Conservation (phyloP, 179 eudicot species). For the Heliamphora pulchella region DNA sequence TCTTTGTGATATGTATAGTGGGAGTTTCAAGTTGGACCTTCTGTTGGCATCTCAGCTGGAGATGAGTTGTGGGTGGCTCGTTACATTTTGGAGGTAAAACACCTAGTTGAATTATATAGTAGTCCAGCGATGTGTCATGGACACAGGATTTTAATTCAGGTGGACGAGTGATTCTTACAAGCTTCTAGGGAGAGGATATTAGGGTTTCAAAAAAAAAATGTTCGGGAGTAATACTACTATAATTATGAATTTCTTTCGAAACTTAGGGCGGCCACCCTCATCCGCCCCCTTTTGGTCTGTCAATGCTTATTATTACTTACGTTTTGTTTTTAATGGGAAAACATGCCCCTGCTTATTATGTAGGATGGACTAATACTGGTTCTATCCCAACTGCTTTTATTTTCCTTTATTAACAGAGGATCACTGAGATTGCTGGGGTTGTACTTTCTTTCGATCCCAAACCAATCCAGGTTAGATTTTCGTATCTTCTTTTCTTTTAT, state of each 20-base stretch:
- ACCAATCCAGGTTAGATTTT: constrained; percentile 50
- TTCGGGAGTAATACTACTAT: too few relatives aligned
- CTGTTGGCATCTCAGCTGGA: constrained; percentile 84
- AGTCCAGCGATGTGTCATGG: too few relatives aligned
- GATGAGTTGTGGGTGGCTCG: constrained; percentile 93
- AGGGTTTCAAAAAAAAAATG: too few relatives aligned
- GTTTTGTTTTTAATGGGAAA: background rate
- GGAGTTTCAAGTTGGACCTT: constrained; percentile 97
- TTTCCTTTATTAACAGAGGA: constrained; percentile 54
- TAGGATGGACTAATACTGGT: background rate
- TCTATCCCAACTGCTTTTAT: background rate
- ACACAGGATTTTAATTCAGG: too few relatives aligned
- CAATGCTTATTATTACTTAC: background rate
- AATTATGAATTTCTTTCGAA: too few relatives aligned
- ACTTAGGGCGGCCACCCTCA: too few relatives aligned
- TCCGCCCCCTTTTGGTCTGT: too few relatives aligned
- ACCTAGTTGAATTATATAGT: background rate
- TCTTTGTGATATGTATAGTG: constrained; percentile 38
- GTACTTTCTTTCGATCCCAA: constrained; percentile 83
- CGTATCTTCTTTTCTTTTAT: background rate
- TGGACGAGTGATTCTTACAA: too few relatives aligned
- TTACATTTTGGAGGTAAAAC: constrained; percentile 78
- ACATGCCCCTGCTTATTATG: background rate
- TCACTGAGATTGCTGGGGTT: constrained; percentile 82
- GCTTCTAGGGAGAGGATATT: too few relatives aligned